A percentile compares a stretch with the other conserved stretches of the same genome.
Evolutionary conservation across 2,329 filamentous ascomycete species (phyloP).

Genomic region (Cadophora luteo-olivacea): DNA sequence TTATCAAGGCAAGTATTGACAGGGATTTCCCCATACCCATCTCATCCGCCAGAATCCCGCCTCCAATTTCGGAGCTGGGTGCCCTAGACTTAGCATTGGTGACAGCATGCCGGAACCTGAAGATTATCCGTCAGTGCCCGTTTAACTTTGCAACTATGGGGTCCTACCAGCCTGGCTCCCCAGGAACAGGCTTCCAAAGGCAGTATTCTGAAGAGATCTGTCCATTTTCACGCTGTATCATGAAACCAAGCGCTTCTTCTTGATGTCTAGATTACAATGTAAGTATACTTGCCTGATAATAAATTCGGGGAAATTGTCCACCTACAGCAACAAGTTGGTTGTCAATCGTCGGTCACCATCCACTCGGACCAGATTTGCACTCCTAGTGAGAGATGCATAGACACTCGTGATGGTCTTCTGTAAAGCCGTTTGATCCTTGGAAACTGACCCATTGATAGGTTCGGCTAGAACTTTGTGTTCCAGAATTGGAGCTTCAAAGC

Average conservation of each 20-base stretch:
- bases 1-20: conserved; percentile 41
- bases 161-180: conserved; percentile 2
- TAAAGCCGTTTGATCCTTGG: neutral
- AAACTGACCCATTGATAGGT: neutral
- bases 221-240: conserved; percentile 1
- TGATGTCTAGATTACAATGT: neutral
- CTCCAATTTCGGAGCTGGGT: neutral
- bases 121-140: neutral
- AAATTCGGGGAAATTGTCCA: neutral
- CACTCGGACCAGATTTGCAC: neutral
- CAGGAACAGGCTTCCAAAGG: neutral
- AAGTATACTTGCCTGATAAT: neutral
- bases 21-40: conserved; percentile 10
- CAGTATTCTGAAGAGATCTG: neutral
- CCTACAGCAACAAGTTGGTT: neutral
- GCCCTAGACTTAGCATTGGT: neutral
- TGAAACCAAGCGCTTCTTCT: neutral
- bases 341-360: conserved; percentile 1
- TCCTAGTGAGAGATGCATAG: neutral
- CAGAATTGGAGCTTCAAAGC: neutral
- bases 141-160: too few relatives aligned
- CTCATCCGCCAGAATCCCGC: neutral
- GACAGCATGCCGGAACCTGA: neutral
- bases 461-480: neutral
- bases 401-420: conserved; percentile 3